These are phyloP conservation scores for Fusarium caatingaense DNA, from an alignment of 2,329 filamentous ascomycete species.

Conservation along the genomic window DNA sequence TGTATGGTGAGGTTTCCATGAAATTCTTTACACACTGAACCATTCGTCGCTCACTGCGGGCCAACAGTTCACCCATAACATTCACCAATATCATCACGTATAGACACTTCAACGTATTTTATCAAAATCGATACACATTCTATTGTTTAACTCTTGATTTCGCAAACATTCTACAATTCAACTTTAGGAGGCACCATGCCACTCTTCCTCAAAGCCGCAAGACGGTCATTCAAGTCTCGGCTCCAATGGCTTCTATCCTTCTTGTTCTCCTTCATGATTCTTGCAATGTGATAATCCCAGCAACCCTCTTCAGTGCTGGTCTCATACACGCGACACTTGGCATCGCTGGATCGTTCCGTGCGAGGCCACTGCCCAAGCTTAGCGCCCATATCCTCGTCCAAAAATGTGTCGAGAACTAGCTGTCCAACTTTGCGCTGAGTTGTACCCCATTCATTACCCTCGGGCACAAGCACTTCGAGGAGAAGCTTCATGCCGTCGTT, in stretches of 20 bases:
- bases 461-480: constrained; percentile 62
- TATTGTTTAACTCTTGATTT: neutral
- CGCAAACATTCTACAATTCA: constrained; percentile 49
- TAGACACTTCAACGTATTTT: neutral
- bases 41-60: constrained; percentile 16
- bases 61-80: constrained; percentile 9
- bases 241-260: constrained; percentile 59
- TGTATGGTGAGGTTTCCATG: neutral
- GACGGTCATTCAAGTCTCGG: constrained; percentile 52
- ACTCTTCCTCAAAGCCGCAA: constrained; percentile 50
- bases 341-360: constrained; percentile 49
- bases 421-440: constrained; percentile 67
- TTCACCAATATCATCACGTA: neutral
- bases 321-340: constrained; percentile 51
- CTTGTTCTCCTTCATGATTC: constrained; percentile 54
- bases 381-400: constrained; percentile 74
- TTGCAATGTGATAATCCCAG: constrained; percentile 66
- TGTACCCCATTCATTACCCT: constrained; percentile 60
- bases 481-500: constrained; percentile 65
- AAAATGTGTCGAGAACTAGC: constrained; percentile 72
- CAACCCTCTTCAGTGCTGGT: constrained; percentile 61
- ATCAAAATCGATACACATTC: neutral
- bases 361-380: constrained; percentile 67
- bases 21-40: constrained; percentile 32
- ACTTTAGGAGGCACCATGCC: constrained; percentile 42